phyloP scores from a whole-genome alignment of 2,329 filamentous ascomycete genomes.

The Mollisia scopiformis region DNA sequence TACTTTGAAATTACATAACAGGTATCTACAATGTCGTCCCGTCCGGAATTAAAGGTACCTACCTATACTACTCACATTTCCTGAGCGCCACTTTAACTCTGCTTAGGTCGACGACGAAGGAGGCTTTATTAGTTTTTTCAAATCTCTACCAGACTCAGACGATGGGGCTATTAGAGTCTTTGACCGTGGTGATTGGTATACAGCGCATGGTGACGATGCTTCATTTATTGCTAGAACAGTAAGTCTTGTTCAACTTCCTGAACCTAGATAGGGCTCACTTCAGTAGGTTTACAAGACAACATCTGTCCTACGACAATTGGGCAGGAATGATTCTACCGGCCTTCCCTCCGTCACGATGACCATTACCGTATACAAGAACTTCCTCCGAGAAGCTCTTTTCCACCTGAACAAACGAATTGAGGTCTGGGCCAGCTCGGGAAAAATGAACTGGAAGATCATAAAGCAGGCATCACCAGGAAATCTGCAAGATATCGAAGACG shows the following conservation, averaged over 20 bases:
- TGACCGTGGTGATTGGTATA: slow-evolving; percentile 93
- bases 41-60: slow-evolving; percentile 71
- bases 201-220: slow-evolving; percentile 86
- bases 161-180: slow-evolving; percentile 86
- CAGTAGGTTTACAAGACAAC: slow-evolving; percentile 91
- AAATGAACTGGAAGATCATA: slow-evolving; percentile 88
- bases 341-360: slow-evolving; percentile 95
- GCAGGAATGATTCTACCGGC: slow-evolving; percentile 79
- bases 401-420: slow-evolving; percentile 89
- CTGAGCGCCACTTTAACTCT: slow-evolving; percentile 16
- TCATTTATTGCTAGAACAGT: slow-evolving; percentile 80
- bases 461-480: slow-evolving; percentile 97
- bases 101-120: slow-evolving; percentile 89
- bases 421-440: slow-evolving; percentile 79
- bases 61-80: slow-evolving; percentile 4
- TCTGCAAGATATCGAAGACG: slow-evolving; percentile 94
- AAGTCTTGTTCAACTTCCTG: slow-evolving; percentile 27
- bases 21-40: slow-evolving; percentile 62
- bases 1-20: neutral
- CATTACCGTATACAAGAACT: slow-evolving; percentile 91
- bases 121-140: slow-evolving; percentile 96
- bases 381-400: slow-evolving; percentile 92
- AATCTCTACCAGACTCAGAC: slow-evolving; percentile 73
- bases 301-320: slow-evolving; percentile 88
- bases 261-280: slow-evolving; percentile 3